Evolutionary conservation across 345 rosid genomes (phyloP).

Genomic region (Atalantia buxifolia): DNA sequence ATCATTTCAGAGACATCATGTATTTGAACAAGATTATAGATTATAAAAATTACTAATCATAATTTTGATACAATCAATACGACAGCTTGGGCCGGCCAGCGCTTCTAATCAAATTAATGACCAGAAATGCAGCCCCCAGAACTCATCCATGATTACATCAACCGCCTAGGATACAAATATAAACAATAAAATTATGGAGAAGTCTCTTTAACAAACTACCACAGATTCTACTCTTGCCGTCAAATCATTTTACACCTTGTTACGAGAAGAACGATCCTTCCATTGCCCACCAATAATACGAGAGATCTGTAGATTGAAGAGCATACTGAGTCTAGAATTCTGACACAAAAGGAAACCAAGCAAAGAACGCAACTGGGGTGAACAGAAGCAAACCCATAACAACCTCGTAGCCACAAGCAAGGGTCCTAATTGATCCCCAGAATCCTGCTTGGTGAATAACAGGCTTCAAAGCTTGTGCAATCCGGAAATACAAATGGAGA

Average conservation of each 20-base stretch:
- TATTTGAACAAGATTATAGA: neutral
- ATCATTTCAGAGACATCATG: no score
- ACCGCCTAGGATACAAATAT: neutral
- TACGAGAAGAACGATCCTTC: conserved; percentile 73
- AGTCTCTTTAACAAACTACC: neutral
- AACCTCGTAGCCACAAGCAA: conserved; percentile 93
- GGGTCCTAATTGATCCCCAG: conserved; percentile 86
- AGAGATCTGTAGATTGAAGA: conserved; percentile 94
- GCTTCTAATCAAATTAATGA: neutral
- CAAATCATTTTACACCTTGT: conserved; percentile 50
- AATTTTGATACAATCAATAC: neutral
- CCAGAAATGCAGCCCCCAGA: conserved; percentile 4
- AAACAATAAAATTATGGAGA: neutral
- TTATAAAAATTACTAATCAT: neutral
- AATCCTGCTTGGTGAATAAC: conserved; percentile 65
- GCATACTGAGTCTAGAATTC: conserved; percentile 99
- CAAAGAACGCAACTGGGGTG: conserved; percentile 96
- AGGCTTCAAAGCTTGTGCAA: conserved; percentile 95
- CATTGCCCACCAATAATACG: conserved; percentile 94
- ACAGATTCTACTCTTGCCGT: neutral
- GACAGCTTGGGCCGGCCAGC: neutral
- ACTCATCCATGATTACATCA: neutral
- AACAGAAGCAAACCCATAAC: conserved; percentile 89
- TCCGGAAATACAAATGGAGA: conserved; percentile 30
- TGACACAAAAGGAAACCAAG: conserved; percentile 97